Evolutionary conservation across 2,329 filamentous ascomycete genomes (phyloP), one percentile per base, ranked within the genome.

Genomic region (Leptographium flavum): DNA sequence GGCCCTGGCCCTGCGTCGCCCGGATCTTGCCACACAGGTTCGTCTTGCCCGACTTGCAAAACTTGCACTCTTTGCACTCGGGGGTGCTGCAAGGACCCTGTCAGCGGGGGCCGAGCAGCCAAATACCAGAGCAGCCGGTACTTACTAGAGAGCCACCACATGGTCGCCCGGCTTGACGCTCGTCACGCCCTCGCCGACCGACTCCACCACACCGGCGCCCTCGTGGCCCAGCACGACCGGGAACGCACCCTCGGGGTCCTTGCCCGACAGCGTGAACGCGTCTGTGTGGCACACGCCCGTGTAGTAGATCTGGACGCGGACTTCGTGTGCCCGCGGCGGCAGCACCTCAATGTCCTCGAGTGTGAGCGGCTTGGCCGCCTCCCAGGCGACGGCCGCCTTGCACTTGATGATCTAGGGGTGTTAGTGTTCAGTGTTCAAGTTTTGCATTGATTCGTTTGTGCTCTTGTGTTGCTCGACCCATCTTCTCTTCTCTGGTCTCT

Each of bases 1-100:
- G 78, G 60, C 92, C 92, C 66, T 81, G 83, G 57, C 92, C 92
- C 70, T 98, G 92, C 38, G 92, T 96, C 39, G 87, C 86, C 58
- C 92, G 83, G 66, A 98, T 98, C 79, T 96, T 96, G 64, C 92
- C 92, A 70, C 90, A 96, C 48, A 96, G 83, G 69, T 96, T 96
- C 58, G 90, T 96, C 81, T 98, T 98, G 69, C 90, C 92, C 36
- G 90, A 96, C 67, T 87, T 92, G 82, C 92, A 98, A 76, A 96
- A 96, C 73, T 96, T 96, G 80, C 92, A 98, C 66, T 96, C 90
- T 55, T 78, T 74, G 72, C 92, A 96, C 71, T 96, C 90, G 53
- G 92, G 92, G 39, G 88, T 96, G 73, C 87, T 94, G 58, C 22
- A n/a, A 6, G 13, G 3, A n/a, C n/a, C n/a, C n/a, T n/a, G 19